A percentile compares a stretch with the other conserved stretches of the same genome.
Conservation (phyloP, 805 yeast species). For the Wickerhamomyces canadensis region DNA sequence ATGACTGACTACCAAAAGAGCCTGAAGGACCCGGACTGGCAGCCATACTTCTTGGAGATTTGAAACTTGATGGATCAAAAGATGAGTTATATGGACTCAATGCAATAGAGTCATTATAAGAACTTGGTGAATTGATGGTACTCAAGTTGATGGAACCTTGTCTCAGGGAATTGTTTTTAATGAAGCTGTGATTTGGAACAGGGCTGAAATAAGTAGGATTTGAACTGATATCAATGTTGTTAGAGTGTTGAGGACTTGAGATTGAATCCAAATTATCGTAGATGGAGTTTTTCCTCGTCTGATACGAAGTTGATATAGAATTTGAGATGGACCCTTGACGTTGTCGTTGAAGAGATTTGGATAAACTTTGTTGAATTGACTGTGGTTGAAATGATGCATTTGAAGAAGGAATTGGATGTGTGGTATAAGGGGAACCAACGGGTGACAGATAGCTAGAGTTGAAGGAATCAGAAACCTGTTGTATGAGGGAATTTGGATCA, state of each 20-base stretch:
- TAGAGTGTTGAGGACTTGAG: conserved; percentile 11
- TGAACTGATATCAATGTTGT: conserved; percentile 5
- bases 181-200: conserved; percentile 4
- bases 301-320: conserved; percentile 1
- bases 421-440: conserved; percentile 18
- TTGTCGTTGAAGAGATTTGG: conserved; percentile 3
- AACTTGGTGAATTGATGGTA: conserved; percentile 4
- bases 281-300: conserved; percentile 15
- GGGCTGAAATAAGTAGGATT: conserved; percentile 23
- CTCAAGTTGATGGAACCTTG: conserved; percentile 1
- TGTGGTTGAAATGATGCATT: conserved; percentile 15
- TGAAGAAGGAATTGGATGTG: conserved; percentile 11
- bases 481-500: conserved; percentile 9
- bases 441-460: conserved; percentile 17
- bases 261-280: conserved; percentile 22
- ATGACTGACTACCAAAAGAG: conserved; percentile 23
- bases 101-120: conserved; percentile 17
- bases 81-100: conserved; percentile 24
- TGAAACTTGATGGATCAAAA: conserved; percentile 20
- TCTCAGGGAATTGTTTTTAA: conserved; percentile 11
- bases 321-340: conserved; percentile 5
- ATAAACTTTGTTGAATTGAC: conserved; percentile 6
- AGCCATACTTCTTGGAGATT: conserved; percentile 27
- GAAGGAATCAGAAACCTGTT: conserved; percentile 4
- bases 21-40: conserved; percentile 21